Evolutionary conservation across 495 filamentous ascomycete species (phyloP).

Genomic region (Aspergillus funiculosus): DNA sequence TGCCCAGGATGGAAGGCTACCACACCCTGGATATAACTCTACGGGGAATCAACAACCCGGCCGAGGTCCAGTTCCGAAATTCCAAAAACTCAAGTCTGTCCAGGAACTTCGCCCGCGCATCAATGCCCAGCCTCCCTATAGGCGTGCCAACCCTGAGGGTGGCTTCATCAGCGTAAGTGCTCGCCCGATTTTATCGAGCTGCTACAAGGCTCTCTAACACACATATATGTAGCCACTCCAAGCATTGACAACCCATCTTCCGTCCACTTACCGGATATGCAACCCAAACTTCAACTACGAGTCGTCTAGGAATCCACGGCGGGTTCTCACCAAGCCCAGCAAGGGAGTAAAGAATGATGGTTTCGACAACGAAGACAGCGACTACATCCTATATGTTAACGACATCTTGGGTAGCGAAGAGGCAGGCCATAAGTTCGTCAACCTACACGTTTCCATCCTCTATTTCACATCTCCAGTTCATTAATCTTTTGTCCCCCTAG

Average conservation of each 20-base stretch:
- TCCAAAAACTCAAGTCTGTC: constrained; percentile 66
- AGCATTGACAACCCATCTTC: constrained; percentile 89
- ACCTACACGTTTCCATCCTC: background rate
- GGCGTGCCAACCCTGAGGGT: constrained; percentile 92
- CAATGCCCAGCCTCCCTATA: constrained; percentile 81
- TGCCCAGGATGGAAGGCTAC: constrained; percentile 67
- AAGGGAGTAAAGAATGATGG: constrained; percentile 99
- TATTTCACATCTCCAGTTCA: background rate
- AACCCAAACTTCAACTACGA: constrained; percentile 99
- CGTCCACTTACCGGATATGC: constrained; percentile 95
- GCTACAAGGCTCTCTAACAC: constrained; percentile 11
- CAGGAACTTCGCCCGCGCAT: constrained; percentile 76
- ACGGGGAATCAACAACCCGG: constrained; percentile 42
- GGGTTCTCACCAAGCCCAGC: constrained; percentile 98
- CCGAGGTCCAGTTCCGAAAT: constrained; percentile 78
- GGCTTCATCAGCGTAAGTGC: constrained; percentile 92
- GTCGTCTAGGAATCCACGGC: constrained; percentile 92
- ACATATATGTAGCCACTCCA: constrained; percentile 77
- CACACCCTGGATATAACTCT: constrained; percentile 45
- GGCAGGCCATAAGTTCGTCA: constrained; percentile 83
- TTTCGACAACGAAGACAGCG: constrained; percentile 98
- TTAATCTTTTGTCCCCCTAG: constrained; percentile 39
- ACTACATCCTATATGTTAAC: constrained; percentile 99
- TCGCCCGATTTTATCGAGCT: background rate
- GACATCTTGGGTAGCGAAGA: constrained; percentile 98